Percentiles rank a stretch among this genome's conserved stretches.
Evolutionary conservation across 352 stramenopile genomes (phyloP).

Genomic region (Globisporangium splendens): DNA sequence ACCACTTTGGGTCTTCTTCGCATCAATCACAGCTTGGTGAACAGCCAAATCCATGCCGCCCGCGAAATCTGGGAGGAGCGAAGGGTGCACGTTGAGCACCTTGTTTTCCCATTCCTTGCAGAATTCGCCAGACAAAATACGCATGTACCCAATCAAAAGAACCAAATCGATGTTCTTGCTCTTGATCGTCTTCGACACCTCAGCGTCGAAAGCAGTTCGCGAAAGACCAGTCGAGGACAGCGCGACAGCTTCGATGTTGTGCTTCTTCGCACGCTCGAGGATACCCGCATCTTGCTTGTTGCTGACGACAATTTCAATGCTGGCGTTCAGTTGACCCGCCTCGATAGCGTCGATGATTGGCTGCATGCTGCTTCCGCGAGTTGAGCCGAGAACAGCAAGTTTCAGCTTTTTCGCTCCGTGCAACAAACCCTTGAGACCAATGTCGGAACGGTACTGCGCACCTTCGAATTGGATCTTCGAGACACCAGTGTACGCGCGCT

Average conservation of each 20-base stretch:
- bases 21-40: slow-evolving; percentile 97
- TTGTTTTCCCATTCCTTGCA: slow-evolving; percentile 93
- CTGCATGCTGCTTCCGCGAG: slow-evolving; percentile 93
- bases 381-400: slow-evolving; percentile 95
- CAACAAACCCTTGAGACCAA: slow-evolving; percentile 92
- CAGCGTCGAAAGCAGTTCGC: slow-evolving; percentile 93
- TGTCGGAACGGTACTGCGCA: slow-evolving; percentile 96
- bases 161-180: slow-evolving; percentile 95
- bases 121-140: slow-evolving; percentile 96
- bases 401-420: slow-evolving; percentile 82
- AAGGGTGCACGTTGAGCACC: slow-evolving; percentile 99
- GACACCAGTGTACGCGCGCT: slow-evolving; percentile 90
- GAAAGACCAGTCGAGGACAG: slow-evolving; percentile 76
- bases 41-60: slow-evolving; percentile 99
- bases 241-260: slow-evolving; percentile 64
- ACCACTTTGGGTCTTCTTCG: slow-evolving; percentile 93
- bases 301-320: slow-evolving; percentile 95
- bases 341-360: slow-evolving; percentile 95
- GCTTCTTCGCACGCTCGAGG: slow-evolving; percentile 90
- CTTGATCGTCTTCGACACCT: slow-evolving; percentile 92
- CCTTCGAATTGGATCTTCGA: slow-evolving; percentile 88
- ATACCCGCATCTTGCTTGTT: slow-evolving; percentile 94
- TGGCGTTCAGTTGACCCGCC: slow-evolving; percentile 86
- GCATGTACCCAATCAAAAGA: slow-evolving; percentile 99
- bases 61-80: slow-evolving; percentile 97